These are phyloP conservation scores for Phytophthora chlamydospora DNA, from an alignment of 352 stramenopile genomes.

Conservation along the genomic window DNA sequence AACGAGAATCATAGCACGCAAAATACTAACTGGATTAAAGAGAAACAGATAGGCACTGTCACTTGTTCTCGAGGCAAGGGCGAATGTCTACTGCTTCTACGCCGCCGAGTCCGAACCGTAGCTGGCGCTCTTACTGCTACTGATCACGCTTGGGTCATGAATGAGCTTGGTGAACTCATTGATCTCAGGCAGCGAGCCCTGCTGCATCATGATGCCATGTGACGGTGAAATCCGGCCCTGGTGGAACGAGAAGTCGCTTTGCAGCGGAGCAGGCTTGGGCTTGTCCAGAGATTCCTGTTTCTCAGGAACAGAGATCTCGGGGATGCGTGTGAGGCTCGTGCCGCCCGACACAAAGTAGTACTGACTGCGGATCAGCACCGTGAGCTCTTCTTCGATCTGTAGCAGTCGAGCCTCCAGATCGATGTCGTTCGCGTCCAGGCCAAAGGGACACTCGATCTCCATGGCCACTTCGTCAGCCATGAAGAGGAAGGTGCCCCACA, in stretches of 20 bases:
- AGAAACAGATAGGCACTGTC: too few species aligned
- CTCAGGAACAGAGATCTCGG: conserved; percentile 15
- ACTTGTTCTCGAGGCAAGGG: too few species aligned
- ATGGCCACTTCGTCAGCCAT: conserved; percentile 83
- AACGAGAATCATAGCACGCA: background rate
- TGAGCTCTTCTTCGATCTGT: conserved; percentile 85
- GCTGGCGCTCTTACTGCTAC: conserved; percentile 18
- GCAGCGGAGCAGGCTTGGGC: conserved; percentile 15
- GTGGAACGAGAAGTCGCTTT: conserved; percentile 63
- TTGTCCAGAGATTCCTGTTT: conserved; percentile 10
- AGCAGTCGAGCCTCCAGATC: conserved; percentile 74
- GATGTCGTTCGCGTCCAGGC: conserved; percentile 82
- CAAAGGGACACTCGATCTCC: conserved; percentile 87
- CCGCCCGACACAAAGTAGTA: conserved; percentile 83
- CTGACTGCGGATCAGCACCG: conserved; percentile 77
- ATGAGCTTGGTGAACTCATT: conserved; percentile 79
- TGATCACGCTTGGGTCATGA: conserved; percentile 18
- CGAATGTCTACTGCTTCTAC: background rate
- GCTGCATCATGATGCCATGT: conserved; percentile 31
- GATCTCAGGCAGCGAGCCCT: conserved; percentile 74
- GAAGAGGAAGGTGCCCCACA: conserved; percentile 84
- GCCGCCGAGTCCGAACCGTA: conserved; percentile 30
- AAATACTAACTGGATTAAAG: background rate
- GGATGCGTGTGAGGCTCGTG: conserved; percentile 36
- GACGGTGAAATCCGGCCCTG: conserved; percentile 64